These are phyloP conservation scores for Paspalum vaginatum DNA, from an alignment of 176 grass and related monocot genomes.

Conservation along the genomic window DNA sequence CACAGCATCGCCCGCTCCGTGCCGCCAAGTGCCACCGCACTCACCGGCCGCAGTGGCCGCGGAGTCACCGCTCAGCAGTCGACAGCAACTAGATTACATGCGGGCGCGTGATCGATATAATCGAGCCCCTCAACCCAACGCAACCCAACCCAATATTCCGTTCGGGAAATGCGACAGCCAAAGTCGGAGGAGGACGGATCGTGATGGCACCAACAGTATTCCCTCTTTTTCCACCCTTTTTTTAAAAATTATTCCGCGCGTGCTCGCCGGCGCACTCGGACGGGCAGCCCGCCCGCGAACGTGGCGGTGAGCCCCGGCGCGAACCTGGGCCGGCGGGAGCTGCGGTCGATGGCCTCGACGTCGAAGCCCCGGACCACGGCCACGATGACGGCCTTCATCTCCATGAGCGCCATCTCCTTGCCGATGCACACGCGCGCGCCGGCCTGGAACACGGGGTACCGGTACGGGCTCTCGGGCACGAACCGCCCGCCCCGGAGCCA, in stretches of 20 bases:
- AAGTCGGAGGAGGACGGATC: constrained; percentile 10
- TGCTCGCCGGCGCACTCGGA: constrained; percentile 56
- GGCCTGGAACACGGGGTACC: constrained; percentile 84
- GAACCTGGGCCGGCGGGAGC: constrained; percentile 57
- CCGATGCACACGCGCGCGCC: constrained; percentile 77
- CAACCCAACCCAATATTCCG: constrained; percentile 14
- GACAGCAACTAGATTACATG: constrained; percentile 39
- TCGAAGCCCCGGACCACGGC: constrained; percentile 63
- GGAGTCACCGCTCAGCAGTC: constrained; percentile 22
- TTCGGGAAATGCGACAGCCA: background rate
- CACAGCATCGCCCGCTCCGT: constrained; percentile 26
- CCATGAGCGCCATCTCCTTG: constrained; percentile 81
- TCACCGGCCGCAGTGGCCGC: constrained; percentile 36
- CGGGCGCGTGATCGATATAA: constrained; percentile 32
- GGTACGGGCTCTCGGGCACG: constrained; percentile 63
- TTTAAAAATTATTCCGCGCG: background rate
- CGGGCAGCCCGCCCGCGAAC: constrained; percentile 69
- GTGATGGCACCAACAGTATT: constrained; percentile 30
- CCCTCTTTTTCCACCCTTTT: background rate
- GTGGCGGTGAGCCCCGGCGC: constrained; percentile 76
- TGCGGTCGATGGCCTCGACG: constrained; percentile 44
- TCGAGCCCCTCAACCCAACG: background rate
- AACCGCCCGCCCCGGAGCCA: constrained; percentile 76
- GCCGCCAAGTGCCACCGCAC: constrained; percentile 48
- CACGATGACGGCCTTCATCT: constrained; percentile 84